Conservation (phyloP, 768 basidiomycete species). For the Boletus pseudopeckii region DNA sequence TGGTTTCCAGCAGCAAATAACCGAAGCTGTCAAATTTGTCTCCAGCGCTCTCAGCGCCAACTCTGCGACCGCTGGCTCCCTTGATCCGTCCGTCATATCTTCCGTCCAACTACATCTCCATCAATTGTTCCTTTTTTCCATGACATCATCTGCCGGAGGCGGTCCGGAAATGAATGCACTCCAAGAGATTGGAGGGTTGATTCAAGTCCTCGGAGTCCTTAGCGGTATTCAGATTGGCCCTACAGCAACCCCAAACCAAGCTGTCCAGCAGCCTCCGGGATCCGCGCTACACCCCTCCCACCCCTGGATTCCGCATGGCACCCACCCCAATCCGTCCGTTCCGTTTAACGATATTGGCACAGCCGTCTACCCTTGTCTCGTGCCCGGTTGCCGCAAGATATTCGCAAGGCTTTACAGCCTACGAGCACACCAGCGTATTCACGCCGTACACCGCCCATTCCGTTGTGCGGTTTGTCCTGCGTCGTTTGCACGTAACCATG, state of each 20-base stretch:
- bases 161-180: constrained; percentile 54
- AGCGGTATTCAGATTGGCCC: constrained; percentile 69
- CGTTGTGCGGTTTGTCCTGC: constrained; percentile 65
- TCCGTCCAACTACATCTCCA: constrained; percentile 71
- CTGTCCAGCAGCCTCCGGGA: constrained; percentile 20
- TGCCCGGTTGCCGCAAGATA: constrained; percentile 59
- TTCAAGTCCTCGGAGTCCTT: constrained; percentile 78
- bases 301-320: constrained; percentile 28
- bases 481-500: constrained; percentile 75
- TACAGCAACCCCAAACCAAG: constrained; percentile 31
- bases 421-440: constrained; percentile 67
- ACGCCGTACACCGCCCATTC: constrained; percentile 62
- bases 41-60: constrained; percentile 45
- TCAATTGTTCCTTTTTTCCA: constrained; percentile 74
- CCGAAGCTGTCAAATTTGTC: constrained; percentile 58
- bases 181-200: constrained; percentile 76
- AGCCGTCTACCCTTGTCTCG: constrained; percentile 78
- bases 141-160: constrained; percentile 59
- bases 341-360: constrained; percentile 55
- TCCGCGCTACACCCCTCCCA: constrained; percentile 36
- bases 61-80: constrained; percentile 36
- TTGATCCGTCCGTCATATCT: constrained; percentile 59
- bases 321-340: constrained; percentile 21
- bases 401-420: constrained; percentile 69
- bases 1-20: constrained; percentile 53